These are phyloP conservation scores for Yarrowia porcina DNA, from an alignment of 805 yeast genomes.

Conservation along the genomic window DNA sequence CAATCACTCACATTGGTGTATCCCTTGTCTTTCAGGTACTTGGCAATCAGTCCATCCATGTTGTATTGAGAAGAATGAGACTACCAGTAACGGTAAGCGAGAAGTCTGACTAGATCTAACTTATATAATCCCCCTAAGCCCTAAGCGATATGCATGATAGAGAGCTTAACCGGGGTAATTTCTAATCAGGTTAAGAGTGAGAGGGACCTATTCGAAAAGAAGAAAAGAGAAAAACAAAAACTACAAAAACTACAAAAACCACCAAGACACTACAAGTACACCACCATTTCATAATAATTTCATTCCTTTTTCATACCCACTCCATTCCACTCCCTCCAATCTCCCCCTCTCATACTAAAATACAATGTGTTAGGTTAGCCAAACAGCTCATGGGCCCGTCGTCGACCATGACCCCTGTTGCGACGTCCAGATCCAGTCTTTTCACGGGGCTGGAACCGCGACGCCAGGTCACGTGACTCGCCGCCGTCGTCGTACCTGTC, in stretches of 20 bases:
- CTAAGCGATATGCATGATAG: too few species aligned
- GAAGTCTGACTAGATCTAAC: too few species aligned
- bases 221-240: too few species aligned
- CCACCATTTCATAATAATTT: background rate
- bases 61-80: background rate
- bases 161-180: background rate
- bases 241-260: too few species aligned
- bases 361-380: constrained; percentile 21
- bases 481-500: background rate
- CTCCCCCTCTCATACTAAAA: too few species aligned
- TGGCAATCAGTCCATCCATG: constrained; percentile 9
- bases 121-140: too few species aligned
- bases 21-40: constrained; percentile 8
- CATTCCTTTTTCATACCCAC: background rate
- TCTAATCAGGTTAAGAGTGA: background rate
- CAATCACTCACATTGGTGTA: constrained; percentile 11
- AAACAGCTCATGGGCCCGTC: constrained; percentile 18
- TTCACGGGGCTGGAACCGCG: background rate
- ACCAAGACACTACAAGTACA: too few species aligned
- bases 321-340: background rate
- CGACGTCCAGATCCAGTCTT: background rate
- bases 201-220: too few species aligned
- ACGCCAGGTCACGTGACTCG: background rate
- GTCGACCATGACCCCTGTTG: background rate
- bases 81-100: too few species aligned